Evolutionary conservation across 805 yeast species (phyloP), one percentile per base, ranked within the genome.

Genomic region (Pichia gijzeniarum): DNA sequence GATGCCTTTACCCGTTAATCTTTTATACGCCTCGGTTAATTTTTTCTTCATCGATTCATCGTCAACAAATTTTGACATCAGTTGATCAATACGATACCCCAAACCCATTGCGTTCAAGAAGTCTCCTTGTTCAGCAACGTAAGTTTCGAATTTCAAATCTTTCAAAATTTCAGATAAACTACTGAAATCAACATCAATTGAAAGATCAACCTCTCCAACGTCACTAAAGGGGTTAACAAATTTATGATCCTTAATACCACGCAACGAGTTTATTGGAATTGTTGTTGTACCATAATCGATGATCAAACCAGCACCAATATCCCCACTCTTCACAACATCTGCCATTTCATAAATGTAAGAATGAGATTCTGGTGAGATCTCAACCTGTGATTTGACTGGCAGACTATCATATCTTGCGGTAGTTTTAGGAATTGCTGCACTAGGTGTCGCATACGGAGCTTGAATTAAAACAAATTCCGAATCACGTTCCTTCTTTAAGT

Each of bases 181-280:
- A 25, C 70, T 73, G 59, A 87, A 87, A 60, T 87, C 95, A 12
- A 87, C 95, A 58, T 87, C 95, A 0, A 83, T 81, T 0, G 95
- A 84, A 27, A 87, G 67, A 64, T 87, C 95, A 3, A 85, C 90
- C 31, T 77, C 74, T 1, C 95, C 95, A 0, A 93, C 93, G 13
- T 71, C 70, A n/a, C 61, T 68, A 48, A 85, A 82, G 1, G 95
- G 95, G 19, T 81, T 76, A 0, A 83, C 90, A 55, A 86, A 74
- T 53, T 76, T 74, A 60, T 87, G 95, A 51, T 77, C 68, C 53
- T 74, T 71, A 49, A 87, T 85, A 0, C 88, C 95, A 30, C 95
- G 69, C 31, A 87, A 68, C 0, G 89, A 71, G 54, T 82, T 78
- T n/a, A 75, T 73, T 2, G 95, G 95, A 13, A 84, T 69, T 0